Percentiles rank a stretch among this genome's conserved stretches.
These are phyloP conservation scores for Fusarium sp. DNA, from an alignment of 2,329 filamentous ascomycete species.

Conservation along the genomic window DNA sequence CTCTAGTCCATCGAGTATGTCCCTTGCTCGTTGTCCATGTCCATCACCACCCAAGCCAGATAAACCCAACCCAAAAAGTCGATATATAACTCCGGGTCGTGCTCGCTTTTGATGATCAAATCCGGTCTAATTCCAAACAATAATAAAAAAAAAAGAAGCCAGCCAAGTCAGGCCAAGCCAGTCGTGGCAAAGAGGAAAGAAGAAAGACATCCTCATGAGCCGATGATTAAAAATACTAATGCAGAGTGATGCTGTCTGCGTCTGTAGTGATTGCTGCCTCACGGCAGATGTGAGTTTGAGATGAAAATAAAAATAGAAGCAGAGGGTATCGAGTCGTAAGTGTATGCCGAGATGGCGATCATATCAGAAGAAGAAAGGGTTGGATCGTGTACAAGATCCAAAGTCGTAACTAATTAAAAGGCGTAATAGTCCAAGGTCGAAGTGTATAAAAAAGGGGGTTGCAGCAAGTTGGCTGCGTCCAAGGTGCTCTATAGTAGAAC, in stretches of 20 bases:
- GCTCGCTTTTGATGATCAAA: constrained; percentile 33
- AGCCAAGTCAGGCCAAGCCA: background rate
- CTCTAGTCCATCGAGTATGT: constrained; percentile 1
- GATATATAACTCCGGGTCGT: constrained; percentile 40
- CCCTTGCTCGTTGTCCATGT: background rate
- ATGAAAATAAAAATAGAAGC: constrained; percentile 8
- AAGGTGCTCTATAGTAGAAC: constrained; percentile 30
- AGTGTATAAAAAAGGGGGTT: constrained; percentile 2
- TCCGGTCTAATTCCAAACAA: constrained; percentile 15
- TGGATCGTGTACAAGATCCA: constrained; percentile 23
- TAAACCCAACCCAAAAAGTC: constrained; percentile 22
- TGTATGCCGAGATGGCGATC: constrained; percentile 30
- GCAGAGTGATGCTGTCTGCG: constrained; percentile 15
- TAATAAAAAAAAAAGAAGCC: constrained; percentile 5
- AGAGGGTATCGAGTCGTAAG: constrained; percentile 46
- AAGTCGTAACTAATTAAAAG: constrained; percentile 34
- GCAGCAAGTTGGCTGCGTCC: background rate
- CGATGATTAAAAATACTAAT: constrained; percentile 28
- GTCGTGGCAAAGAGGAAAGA: constrained; percentile 8
- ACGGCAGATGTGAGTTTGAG: background rate
- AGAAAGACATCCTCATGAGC: background rate
- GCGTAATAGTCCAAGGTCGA: constrained; percentile 1
- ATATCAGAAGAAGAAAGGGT: constrained; percentile 27
- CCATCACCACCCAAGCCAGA: constrained; percentile 4
- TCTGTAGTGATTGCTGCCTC: background rate